Base-by-base conservation (phyloP, 139 green algal species). In the Coccomyxa sp. region DNA sequence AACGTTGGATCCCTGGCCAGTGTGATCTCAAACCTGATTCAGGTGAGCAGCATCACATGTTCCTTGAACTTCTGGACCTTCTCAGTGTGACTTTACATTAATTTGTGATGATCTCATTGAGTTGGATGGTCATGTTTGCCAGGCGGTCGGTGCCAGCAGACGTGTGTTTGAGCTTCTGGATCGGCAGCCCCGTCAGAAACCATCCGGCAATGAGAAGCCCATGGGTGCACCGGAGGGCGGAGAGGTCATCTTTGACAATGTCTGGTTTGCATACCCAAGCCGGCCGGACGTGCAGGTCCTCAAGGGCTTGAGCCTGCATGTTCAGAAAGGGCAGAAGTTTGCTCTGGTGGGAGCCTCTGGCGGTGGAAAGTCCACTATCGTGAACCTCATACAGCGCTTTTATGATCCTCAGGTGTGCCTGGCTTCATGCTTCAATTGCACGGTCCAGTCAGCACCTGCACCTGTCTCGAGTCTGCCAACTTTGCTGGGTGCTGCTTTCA, bases 341-440 rank as follows among this genome's bases (percentile, higher is more conserved):
- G 96, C 94, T 9, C 90, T 98, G 60, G 96, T 98, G 82, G 96
- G 96, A 0, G 86, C 91, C 82, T 94, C 85, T 58, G 96, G 96
- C 23, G 89, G 91, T 18, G 96, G 96, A 85, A 98, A 98, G 91
- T 92, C 86, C 77, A 95, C 88, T 80, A 94, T 98, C 67, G 91
- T 98, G 21, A 97, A 96, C 82, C 92, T 94, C n/a, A 78, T 94
- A 13, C 68, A 91, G 76, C 83, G 85, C 60, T 93, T 94, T 80
- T 94, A 94, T 84, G 89, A 89, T 63, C 89, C 81, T 13, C 79
- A 82, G 60, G 66, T 15, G 79, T 68, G 30, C 23, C 32, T 51
- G 38, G 38, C 38, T 51, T 51, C 75, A 74, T 23, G 3, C 66
- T 74, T 23, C 21, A 74, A 67, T 79, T 17, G n/a, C 58, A 18